Evolutionary conservation across 2,329 filamentous ascomycete species (phyloP), one percentile per base, ranked within the genome.

Genomic region (Curvularia sp.): DNA sequence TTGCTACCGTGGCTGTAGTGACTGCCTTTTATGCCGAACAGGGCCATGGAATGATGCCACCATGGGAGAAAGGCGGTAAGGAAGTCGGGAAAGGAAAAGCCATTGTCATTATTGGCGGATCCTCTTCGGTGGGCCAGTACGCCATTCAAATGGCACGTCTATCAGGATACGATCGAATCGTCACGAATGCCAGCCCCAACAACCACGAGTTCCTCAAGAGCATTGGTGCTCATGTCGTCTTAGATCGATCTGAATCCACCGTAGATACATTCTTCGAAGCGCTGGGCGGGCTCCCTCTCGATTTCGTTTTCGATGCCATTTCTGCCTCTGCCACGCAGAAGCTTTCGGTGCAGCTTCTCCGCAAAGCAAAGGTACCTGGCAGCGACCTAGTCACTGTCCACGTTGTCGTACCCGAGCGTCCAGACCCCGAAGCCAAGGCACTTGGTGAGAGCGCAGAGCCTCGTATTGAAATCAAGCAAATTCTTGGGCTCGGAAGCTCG

Each of bases 61-160:
- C 26, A 18, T 46, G 24, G 43, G 24, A 46, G 43, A 13, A 46
- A 31, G 43, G 43, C 9, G 43, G 43, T 20, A 8, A 26, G n/a
- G 2, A 18, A 3, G 43, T 46, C 9, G 26, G 43, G 1, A 10
- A 46, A 9, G 43, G 43, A 28, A 46, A 46, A 31, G 31, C 43
- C 26, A 46, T 31, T 2, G 9, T 31, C 43, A 46, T 31, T 15
- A 46, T 46, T n/a, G 43, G 43, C 26, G 43, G 43, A 9, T 26
- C 43, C 6, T 46, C 43, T 31, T 46, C 43, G 12, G 43, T 46
- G n/a, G 43, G 43, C 18, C 43, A 46, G 9, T 46, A 46, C 26
- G 26, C 43, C 26, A 46, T 46, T 20, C 43, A 46, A 20, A 31
- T 46, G 43, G 43, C 43, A 28, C 43, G 43, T 31, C 26, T 46